Percentiles rank a stretch among this genome's conserved stretches.
phyloP scores from a whole-genome alignment of 768 basidiomycete species.

The Boletus tomentosulus region DNA sequence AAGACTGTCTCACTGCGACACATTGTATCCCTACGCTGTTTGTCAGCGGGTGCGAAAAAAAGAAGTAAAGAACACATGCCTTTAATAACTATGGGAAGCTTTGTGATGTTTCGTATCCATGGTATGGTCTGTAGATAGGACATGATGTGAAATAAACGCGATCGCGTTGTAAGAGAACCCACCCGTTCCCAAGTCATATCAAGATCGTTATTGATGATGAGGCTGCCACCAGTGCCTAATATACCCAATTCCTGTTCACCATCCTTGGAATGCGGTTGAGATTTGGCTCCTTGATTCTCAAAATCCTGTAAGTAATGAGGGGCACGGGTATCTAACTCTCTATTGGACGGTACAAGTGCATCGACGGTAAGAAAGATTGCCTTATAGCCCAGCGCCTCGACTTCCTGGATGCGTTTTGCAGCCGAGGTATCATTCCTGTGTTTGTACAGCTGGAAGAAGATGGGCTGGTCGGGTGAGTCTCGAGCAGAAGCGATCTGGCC shows the following conservation, averaged over 20 bases:
- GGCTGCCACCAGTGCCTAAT: conserved; percentile 63
- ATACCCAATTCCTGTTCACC: conserved; percentile 37
- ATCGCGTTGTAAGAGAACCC: conserved; percentile 5
- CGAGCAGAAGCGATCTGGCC: conserved; percentile 56
- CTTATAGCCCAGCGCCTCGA: conserved; percentile 73
- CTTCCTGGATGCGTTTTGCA: conserved; percentile 63
- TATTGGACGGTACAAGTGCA: conserved; percentile 76
- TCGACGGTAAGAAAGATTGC: conserved; percentile 93
- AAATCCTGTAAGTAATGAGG: conserved; percentile 55
- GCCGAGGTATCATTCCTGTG: conserved; percentile 64
- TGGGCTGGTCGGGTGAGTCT: conserved; percentile 49
- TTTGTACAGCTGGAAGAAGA: conserved; percentile 89
- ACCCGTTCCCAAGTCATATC: conserved; percentile 79
- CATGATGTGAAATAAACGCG: neutral
- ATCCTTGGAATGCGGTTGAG: conserved; percentile 19
- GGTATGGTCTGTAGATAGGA: conserved; percentile 55
- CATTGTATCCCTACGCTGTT: conserved; percentile 59
- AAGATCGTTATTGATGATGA: conserved; percentile 62
- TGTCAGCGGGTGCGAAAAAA: conserved; percentile 7
- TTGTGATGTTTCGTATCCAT: conserved; percentile 68
- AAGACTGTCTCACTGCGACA: conserved; percentile 46
- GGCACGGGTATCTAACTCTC: conserved; percentile 68
- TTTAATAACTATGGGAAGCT: conserved; percentile 71
- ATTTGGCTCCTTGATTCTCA: conserved; percentile 37
- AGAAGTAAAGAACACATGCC: conserved; percentile 33